phyloP scores from a whole-genome alignment of 2,329 filamentous ascomycete species.

The Sporothrix dimorphospora region DNA sequence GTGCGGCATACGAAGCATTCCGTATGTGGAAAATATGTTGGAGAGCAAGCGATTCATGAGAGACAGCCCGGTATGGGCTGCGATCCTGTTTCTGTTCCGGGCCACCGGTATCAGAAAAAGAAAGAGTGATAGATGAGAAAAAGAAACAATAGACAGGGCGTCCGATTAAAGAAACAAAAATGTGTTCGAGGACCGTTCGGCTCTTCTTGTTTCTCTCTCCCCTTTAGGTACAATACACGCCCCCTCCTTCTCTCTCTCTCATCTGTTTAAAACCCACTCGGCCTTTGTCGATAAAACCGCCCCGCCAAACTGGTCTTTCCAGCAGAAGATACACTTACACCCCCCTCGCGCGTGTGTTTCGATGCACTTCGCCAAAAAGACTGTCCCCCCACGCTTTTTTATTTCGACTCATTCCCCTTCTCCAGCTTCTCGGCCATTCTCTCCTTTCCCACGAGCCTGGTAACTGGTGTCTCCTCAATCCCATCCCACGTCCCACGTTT shows the following conservation, averaged over 20 bases:
- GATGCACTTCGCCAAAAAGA: conserved; percentile 10
- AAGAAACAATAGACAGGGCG: neutral
- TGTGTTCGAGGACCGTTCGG: neutral
- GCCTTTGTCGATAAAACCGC: neutral
- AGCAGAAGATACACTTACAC: neutral
- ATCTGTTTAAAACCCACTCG: neutral
- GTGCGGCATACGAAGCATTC: neutral
- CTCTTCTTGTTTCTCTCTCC: neutral
- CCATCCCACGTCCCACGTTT: conserved; percentile 4
- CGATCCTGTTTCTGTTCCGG: neutral
- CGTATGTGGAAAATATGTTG: neutral
- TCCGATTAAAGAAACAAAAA: neutral
- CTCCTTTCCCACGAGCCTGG: neutral
- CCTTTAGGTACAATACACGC: neutral
- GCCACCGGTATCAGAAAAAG: neutral
- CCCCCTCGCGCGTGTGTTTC: neutral
- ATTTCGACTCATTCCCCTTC: neutral
- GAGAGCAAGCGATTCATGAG: neutral
- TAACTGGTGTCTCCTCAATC: neutral
- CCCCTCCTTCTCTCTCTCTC: neutral
- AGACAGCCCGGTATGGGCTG: neutral
- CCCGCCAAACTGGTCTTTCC: neutral
- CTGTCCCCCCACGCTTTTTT: conserved; percentile 14
- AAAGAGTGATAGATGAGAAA: neutral
- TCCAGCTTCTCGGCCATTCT: neutral